A percentile compares a stretch with the other conserved stretches of the same genome.
phyloP scores from a whole-genome alignment of 148 eudicot genomes.

The Chenopodium quinoa region DNA sequence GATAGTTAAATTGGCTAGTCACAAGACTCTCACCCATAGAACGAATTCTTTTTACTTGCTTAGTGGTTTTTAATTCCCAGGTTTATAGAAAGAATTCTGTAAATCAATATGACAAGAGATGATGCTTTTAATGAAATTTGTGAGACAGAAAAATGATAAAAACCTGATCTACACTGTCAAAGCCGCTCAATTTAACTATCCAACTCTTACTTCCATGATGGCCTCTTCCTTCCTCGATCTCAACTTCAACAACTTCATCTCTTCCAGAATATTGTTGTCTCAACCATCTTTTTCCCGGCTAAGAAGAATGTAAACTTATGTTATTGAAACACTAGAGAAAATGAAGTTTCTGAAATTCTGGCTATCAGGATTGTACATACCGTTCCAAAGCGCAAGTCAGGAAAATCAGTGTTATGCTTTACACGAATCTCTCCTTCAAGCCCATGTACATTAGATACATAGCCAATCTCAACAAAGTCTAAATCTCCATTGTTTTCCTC shows the following conservation, averaged over 20 bases:
- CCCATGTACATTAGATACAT: conserved; percentile 79
- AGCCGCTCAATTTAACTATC: conserved; percentile 61
- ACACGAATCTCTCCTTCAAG: conserved; percentile 90
- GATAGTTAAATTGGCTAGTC: background rate
- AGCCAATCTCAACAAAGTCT: conserved; percentile 72
- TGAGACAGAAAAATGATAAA: conserved; percentile 3
- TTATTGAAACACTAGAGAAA: conserved; percentile 13
- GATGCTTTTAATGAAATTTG: background rate
- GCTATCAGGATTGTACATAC: conserved; percentile 32
- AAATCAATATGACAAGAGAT: background rate
- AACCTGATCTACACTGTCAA: conserved; percentile 78
- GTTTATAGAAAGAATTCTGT: background rate
- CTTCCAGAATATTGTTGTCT: conserved; percentile 64
- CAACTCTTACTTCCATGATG: conserved; percentile 72
- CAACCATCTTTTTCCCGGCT: conserved; percentile 95
- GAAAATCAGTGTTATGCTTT: conserved; percentile 78
- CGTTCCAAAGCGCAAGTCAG: conserved; percentile 75
- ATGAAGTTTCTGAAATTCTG: background rate
- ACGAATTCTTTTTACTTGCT: background rate
- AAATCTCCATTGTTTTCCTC: conserved; percentile 43
- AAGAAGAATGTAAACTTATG: conserved; percentile 24
- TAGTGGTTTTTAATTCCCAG: background rate
- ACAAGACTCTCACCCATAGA: background rate
- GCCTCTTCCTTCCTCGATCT: conserved; percentile 71
- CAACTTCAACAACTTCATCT: conserved; percentile 65